Evolutionary conservation across 306 rosid genomes (phyloP).

Genomic region (Vigna angularis): DNA sequence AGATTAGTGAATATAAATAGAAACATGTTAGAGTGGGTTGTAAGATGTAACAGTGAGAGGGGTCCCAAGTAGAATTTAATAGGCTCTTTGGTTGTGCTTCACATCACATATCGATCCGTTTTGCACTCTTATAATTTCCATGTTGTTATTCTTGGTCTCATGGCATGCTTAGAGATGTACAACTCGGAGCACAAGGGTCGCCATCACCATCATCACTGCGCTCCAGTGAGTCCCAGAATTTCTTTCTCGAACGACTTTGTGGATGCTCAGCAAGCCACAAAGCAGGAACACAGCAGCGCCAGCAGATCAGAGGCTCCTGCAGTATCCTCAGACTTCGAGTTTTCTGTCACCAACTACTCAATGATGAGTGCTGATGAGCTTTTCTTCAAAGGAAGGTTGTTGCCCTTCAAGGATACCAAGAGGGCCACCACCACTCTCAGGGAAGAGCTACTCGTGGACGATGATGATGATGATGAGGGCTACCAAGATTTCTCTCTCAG

Average conservation of each 20-base stretch:
- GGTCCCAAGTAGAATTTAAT: slow-evolving; percentile 46
- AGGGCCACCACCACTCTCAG: slow-evolving; percentile 74
- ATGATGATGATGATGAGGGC: slow-evolving; percentile 40
- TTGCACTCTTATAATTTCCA: slow-evolving; percentile 13
- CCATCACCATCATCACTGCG: slow-evolving; percentile 46
- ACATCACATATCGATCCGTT: background rate
- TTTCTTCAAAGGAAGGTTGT: slow-evolving; percentile 80
- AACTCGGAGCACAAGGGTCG: slow-evolving; percentile 66
- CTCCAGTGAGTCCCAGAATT: slow-evolving; percentile 84
- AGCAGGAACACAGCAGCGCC: slow-evolving; percentile 56
- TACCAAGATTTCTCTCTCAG: slow-evolving; percentile 48
- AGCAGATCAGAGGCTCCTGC: slow-evolving; percentile 56
- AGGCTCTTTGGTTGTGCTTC: slow-evolving; percentile 36
- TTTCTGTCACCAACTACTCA: slow-evolving; percentile 67
- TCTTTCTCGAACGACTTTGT: slow-evolving; percentile 91
- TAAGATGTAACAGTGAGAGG: slow-evolving; percentile 22
- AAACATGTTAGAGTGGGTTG: slow-evolving; percentile 41
- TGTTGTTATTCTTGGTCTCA: slow-evolving; percentile 58
- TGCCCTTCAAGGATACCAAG: slow-evolving; percentile 72
- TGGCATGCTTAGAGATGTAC: slow-evolving; percentile 93
- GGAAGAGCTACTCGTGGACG: slow-evolving; percentile 72
- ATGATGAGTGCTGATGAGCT: slow-evolving; percentile 96
- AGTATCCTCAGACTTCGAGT: slow-evolving; percentile 77
- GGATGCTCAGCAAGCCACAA: slow-evolving; percentile 64
- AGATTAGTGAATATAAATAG: slow-evolving; percentile 53